phyloP scores from a whole-genome alignment of 129 eudicot species.

The Saposhnikovia divaricata region DNA sequence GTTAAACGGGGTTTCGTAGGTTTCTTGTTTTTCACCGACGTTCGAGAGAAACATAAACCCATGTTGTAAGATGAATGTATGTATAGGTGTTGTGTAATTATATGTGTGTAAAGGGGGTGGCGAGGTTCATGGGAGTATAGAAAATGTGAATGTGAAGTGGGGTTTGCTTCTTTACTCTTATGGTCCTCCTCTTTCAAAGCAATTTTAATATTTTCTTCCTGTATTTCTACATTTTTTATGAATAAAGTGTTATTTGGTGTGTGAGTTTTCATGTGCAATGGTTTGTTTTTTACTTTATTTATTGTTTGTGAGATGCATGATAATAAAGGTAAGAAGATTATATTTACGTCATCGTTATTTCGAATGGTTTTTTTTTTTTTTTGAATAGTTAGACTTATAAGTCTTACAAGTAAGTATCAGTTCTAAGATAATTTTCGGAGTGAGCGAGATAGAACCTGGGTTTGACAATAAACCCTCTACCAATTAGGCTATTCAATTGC shows the following conservation, averaged over 20 bases:
- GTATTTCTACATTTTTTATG: background rate
- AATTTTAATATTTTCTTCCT: background rate
- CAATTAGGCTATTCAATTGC: no score
- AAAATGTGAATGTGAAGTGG: background rate
- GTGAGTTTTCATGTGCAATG: conserved; percentile 3
- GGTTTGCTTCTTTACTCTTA: background rate
- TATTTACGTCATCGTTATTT: no score
- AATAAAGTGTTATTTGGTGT: background rate
- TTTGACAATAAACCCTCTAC: no score
- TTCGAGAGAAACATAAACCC: conserved; percentile 58
- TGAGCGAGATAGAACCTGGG: no score
- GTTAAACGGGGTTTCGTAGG: conserved; percentile 33
- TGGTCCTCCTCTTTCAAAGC: background rate
- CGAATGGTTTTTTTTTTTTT: no score
- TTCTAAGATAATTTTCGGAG: no score
- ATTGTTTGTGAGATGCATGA: background rate
- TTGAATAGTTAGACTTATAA: no score
- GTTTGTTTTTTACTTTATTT: background rate
- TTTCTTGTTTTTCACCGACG: conserved; percentile 21
- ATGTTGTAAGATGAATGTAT: conserved; percentile 17
- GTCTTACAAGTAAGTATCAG: no score
- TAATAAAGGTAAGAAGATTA: background rate
- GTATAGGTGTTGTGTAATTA: background rate
- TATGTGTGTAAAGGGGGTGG: background rate
- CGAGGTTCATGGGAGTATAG: conserved; percentile 3